Percentiles rank a stretch among this genome's conserved stretches.
Conservation (phyloP, 768 basidiomycete genomes). For the Termitomyces sp. region DNA sequence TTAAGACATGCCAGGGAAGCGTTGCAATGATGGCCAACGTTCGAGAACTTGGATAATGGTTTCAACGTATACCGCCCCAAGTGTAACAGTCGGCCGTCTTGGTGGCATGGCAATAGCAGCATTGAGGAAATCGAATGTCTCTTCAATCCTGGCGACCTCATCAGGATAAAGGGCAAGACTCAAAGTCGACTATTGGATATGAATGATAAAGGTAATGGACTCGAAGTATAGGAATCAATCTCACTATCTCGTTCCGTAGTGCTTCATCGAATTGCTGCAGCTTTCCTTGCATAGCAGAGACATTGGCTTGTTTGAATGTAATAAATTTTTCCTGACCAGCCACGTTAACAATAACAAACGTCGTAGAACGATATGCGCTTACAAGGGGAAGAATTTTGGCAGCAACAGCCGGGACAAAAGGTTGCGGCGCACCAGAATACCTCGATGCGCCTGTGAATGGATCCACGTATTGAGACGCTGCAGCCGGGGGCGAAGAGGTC, state of each 20-base stretch:
- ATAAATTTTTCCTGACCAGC: slow-evolving; percentile 49
- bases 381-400: slow-evolving; percentile 50
- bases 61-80: slow-evolving; percentile 50
- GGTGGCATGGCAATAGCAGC: slow-evolving; percentile 36
- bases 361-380: slow-evolving; percentile 11
- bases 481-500: slow-evolving; percentile 25
- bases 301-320: slow-evolving; percentile 79
- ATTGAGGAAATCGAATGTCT: slow-evolving; percentile 55
- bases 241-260: slow-evolving; percentile 63
- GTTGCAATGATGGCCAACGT: slow-evolving; percentile 67
- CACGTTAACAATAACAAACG: background rate
- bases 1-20: slow-evolving; percentile 47
- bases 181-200: slow-evolving; percentile 51
- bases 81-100: slow-evolving; percentile 23
- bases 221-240: slow-evolving; percentile 16
- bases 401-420: slow-evolving; percentile 25
- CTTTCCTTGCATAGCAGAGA: slow-evolving; percentile 76
- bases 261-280: slow-evolving; percentile 68
- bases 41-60: slow-evolving; percentile 57
- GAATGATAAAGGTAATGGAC: background rate
- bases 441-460: slow-evolving; percentile 69
- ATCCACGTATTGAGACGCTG: slow-evolving; percentile 40
- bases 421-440: slow-evolving; percentile 40
- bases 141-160: slow-evolving; percentile 52
- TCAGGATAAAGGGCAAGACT: slow-evolving; percentile 66